Conservation (phyloP, 495 filamentous ascomycete genomes). For the Penicillium mononematosum region DNA sequence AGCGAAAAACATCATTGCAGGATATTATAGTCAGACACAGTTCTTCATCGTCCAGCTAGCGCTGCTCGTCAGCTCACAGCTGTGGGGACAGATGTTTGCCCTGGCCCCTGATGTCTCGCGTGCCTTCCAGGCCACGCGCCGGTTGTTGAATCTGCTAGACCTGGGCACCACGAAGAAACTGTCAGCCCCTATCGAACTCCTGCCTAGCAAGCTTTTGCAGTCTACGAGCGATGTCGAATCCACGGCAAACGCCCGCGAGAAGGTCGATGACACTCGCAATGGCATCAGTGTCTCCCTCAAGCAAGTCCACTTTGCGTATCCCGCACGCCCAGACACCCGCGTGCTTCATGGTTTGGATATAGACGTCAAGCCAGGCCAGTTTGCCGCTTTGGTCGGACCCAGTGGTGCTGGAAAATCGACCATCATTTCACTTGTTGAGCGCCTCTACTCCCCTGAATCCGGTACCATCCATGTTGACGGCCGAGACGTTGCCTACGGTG, state of each 20-base stretch:
- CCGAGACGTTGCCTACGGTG: constrained; percentile 32
- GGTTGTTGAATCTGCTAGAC: constrained; percentile 13
- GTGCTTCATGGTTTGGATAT: constrained; percentile 56
- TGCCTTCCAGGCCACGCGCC: constrained; percentile 9
- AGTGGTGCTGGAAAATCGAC: constrained; percentile 63
- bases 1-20: constrained; percentile 56
- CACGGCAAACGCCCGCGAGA: neutral
- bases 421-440: constrained; percentile 58
- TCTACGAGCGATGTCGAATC: constrained; percentile 21
- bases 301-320: constrained; percentile 59
- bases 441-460: constrained; percentile 50
- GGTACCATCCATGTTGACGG: constrained; percentile 41
- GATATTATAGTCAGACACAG: constrained; percentile 50
- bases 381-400: constrained; percentile 59
- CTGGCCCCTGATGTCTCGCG: constrained; percentile 57
- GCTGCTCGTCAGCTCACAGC: constrained; percentile 56
- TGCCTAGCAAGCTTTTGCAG: constrained; percentile 15
- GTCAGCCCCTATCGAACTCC: constrained; percentile 5
- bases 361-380: constrained; percentile 55
- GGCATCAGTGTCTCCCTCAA: constrained; percentile 49
- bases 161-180: constrained; percentile 10
- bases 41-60: constrained; percentile 28
- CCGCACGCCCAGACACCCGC: constrained; percentile 52
- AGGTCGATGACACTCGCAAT: constrained; percentile 5
- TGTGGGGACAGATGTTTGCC: constrained; percentile 66